Evolutionary conservation across 768 basidiomycete genomes (phyloP), one percentile per base, ranked within the genome.

Genomic region (Tylopilus subfusipes): DNA sequence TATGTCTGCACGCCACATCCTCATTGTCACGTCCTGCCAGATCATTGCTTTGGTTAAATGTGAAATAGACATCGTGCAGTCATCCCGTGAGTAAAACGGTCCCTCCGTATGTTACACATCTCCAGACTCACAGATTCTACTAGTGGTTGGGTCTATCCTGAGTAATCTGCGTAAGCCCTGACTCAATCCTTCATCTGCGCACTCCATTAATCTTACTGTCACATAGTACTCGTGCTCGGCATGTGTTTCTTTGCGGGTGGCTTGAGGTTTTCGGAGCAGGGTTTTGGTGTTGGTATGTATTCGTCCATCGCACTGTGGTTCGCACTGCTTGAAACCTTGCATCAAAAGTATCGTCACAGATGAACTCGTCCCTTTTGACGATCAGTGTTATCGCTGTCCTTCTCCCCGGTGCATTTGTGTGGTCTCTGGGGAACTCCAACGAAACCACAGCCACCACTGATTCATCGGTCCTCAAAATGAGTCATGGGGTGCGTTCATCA

Each of bases 161-260:
- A 88, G 85, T 63, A 93, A 91, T 71, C 75, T 90, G 52, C 68
- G 82, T 83, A 58, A 31, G 82, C 68, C 3, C 16, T 43, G 9
- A 25, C 8, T 27, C 7, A 38, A 48, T 27, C 40, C 11, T 4
- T 42, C 16, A n/a, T 21, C 2, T n/a, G 21, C 34, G 2, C 7
- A 1, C 21, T 10, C 34, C 36, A 33, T 50, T 55, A 53, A 48
- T 46, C 2, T 49, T 29, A 4, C 18, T 30, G 5, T 19, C 12
- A 38, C 19, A 21, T 42, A 91, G 89, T 94, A 2, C 81, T 94
- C 38, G 90, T 93, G 18, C 79, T 93, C 12, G 91, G 91, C 18
- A 82, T 93, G 69, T 90, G 88, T 61, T 90, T 92, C 71, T 87
- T 93, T 57, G 90, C 89, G 1, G 90, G 90, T 14, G 90, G 90